Conservation (phyloP, 768 basidiomycete species). For the Suillus spraguei region DNA sequence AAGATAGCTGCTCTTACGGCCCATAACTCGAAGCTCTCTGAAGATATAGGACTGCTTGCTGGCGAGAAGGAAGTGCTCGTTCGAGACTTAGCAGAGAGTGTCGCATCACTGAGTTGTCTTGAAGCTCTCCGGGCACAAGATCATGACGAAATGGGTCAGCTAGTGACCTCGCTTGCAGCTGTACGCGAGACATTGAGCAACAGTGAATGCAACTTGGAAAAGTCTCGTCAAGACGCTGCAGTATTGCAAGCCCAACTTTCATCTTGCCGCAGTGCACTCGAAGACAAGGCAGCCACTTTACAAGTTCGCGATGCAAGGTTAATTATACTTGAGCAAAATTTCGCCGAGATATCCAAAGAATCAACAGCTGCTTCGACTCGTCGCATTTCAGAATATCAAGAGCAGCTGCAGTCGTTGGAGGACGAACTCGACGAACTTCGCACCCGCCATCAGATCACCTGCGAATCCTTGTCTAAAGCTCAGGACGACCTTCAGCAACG, state of each 20-base stretch:
- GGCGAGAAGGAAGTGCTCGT: constrained; percentile 1
- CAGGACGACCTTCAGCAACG: constrained; percentile 11
- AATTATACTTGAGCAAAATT: constrained; percentile 13
- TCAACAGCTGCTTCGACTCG: constrained; percentile 1
- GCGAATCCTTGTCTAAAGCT: constrained; percentile 11
- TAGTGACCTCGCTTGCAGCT: constrained; percentile 26
- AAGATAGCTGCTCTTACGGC: constrained; percentile 20
- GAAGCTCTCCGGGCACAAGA: constrained; percentile 15
- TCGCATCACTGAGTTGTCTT: constrained; percentile 14
- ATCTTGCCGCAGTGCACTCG: constrained; percentile 19
- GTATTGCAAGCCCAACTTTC: constrained; percentile 24
- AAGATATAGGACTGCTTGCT: constrained; percentile 20
- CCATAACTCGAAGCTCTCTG: constrained; percentile 19
- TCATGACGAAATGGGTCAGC: constrained; percentile 18
- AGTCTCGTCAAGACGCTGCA: constrained; percentile 9
- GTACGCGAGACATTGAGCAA: constrained; percentile 22
- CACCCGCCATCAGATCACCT: constrained; percentile 3
- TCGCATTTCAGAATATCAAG: constrained; percentile 11
- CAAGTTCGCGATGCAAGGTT: constrained; percentile 16
- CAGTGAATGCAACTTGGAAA: constrained; percentile 17
- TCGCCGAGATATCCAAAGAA: constrained; percentile 13
- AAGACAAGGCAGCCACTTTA: constrained; percentile 11
- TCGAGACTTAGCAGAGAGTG: neutral
- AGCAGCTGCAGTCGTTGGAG: constrained; percentile 5
- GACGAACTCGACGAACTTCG: constrained; percentile 12